phyloP scores from a whole-genome alignment of 2,329 filamentous ascomycete genomes.

The Hypoxylon sp. region DNA sequence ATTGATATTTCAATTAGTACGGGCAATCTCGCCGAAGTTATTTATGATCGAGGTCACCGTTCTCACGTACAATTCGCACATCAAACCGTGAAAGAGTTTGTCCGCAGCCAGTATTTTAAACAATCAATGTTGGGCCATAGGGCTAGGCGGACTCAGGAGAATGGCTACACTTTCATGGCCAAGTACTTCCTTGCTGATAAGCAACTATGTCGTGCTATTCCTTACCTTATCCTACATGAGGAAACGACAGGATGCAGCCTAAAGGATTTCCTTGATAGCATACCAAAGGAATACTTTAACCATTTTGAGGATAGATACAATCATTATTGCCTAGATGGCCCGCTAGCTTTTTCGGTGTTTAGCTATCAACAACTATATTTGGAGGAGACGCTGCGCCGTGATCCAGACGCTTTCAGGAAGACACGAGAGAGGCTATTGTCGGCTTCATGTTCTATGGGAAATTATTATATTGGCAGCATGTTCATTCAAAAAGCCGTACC shows the following conservation, averaged over 20 bases:
- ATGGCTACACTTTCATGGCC: constrained; percentile 29
- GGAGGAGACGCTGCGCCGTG: constrained; percentile 15
- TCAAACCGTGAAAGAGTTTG: constrained; percentile 36
- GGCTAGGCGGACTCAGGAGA: constrained; percentile 21
- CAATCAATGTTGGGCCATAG: constrained; percentile 9
- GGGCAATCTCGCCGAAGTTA: constrained; percentile 9
- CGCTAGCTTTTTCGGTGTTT: neutral
- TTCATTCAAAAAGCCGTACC: neutral
- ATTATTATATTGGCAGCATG: neutral
- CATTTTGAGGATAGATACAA: neutral
- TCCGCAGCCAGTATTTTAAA: constrained; percentile 23
- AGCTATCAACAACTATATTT: constrained; percentile 15
- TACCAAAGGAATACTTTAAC: constrained; percentile 12
- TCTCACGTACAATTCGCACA: constrained; percentile 21
- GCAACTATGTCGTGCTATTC: neutral
- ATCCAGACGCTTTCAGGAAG: constrained; percentile 18
- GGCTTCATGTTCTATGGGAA: neutral
- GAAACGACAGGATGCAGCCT: constrained; percentile 20
- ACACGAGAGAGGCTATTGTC: constrained; percentile 23
- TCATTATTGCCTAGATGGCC: neutral
- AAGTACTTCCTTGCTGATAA: constrained; percentile 14
- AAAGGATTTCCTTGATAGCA: constrained; percentile 32
- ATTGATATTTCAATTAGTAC: neutral
- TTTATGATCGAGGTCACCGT: neutral
- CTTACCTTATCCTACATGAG: constrained; percentile 10